Conservation (phyloP, 768 basidiomycete species). For the Suillus occidentalis region DNA sequence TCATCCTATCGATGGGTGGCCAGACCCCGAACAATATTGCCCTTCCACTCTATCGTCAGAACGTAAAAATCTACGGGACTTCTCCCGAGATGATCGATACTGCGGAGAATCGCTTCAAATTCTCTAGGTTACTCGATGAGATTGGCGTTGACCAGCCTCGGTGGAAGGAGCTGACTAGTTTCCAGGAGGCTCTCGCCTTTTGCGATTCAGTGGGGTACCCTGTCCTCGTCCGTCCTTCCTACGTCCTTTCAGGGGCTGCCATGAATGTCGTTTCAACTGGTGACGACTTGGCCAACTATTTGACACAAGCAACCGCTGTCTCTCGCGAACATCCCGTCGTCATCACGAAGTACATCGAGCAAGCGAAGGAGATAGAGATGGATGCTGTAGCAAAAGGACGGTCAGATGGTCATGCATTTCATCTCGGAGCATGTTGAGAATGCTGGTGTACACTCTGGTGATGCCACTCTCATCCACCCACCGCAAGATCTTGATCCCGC, state of each 20-base stretch:
- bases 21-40: conserved; percentile 99
- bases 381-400: conserved; percentile 97
- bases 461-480: conserved; percentile 96
- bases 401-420: conserved; percentile 99
- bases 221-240: conserved; percentile 95
- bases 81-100: conserved; percentile 99
- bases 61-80: conserved; percentile 97
- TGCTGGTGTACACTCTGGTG: conserved; percentile 93
- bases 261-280: conserved; percentile 98
- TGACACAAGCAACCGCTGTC: conserved; percentile 93
- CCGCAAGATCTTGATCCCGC: conserved; percentile 98
- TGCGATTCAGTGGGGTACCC: conserved; percentile 94
- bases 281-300: conserved; percentile 88
- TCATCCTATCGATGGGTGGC: conserved; percentile 97
- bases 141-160: conserved; percentile 98
- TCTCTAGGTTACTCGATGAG: conserved; percentile 95
- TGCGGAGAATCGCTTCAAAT: conserved; percentile 99
- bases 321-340: conserved; percentile 97
- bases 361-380: conserved; percentile 99
- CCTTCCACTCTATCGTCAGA: conserved; percentile 91
- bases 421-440: conserved; percentile 98
- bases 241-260: conserved; percentile 98
- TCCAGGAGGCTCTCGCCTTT: conserved; percentile 84
- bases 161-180: conserved; percentile 96
- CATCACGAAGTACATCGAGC: conserved; percentile 98